A percentile compares a stretch with the other conserved stretches of the same genome.
Conservation (phyloP, 768 basidiomycete species). For the Lactifluus pinguis region DNA sequence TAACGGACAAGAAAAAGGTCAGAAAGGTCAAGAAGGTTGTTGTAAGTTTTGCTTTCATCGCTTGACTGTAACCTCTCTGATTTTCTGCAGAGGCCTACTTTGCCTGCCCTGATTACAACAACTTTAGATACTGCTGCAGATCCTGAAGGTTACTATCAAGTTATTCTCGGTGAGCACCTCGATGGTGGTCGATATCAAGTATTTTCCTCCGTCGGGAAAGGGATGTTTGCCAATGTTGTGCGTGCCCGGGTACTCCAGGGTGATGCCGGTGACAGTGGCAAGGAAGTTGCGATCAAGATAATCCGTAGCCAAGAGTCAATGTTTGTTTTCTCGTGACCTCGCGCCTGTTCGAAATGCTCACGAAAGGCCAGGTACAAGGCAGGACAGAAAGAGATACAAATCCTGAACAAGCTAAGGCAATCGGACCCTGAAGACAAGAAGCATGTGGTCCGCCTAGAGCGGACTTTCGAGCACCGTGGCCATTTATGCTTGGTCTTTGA, state of each 20-base stretch:
- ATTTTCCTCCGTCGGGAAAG: slow-evolving; percentile 90
- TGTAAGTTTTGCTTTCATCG: slow-evolving; percentile 30
- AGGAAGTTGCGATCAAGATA: slow-evolving; percentile 97
- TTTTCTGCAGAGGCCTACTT: slow-evolving; percentile 34
- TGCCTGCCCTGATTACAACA: slow-evolving; percentile 62
- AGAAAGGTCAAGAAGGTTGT: slow-evolving; percentile 48
- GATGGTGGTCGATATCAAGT: slow-evolving; percentile 92
- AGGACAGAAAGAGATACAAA: slow-evolving; percentile 85
- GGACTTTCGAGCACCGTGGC: slow-evolving; percentile 95
- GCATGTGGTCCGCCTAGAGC: slow-evolving; percentile 85
- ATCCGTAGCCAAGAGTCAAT: slow-evolving; percentile 94
- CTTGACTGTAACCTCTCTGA: neutral
- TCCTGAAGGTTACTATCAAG: slow-evolving; percentile 89
- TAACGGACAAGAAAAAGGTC: slow-evolving; percentile 41
- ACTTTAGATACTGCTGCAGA: slow-evolving; percentile 87
- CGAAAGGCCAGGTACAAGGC: slow-evolving; percentile 71
- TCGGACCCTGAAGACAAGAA: slow-evolving; percentile 97
- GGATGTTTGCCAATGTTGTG: slow-evolving; percentile 98
- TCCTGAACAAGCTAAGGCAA: slow-evolving; percentile 76
- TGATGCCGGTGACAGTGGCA: slow-evolving; percentile 43
- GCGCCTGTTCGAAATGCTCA: neutral
- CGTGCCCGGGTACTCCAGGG: slow-evolving; percentile 72
- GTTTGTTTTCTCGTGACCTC: slow-evolving; percentile 38
- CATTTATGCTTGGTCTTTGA: slow-evolving; percentile 97
- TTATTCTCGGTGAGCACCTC: slow-evolving; percentile 89